phyloP scores from a whole-genome alignment of 495 filamentous ascomycete genomes.

The Neurospora tetraspora region DNA sequence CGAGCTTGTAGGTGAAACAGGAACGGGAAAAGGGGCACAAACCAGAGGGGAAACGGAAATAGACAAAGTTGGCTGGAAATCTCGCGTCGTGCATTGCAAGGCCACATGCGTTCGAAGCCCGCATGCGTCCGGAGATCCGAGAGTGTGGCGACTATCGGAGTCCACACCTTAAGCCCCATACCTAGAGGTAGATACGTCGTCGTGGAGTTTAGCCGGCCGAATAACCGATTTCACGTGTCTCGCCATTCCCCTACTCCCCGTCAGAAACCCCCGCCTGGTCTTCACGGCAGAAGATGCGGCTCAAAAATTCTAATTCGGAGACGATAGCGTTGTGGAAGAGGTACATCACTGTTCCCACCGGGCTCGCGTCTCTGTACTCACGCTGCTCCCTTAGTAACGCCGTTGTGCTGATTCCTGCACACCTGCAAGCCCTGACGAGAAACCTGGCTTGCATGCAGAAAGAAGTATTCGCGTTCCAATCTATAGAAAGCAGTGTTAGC shows the following conservation, averaged over 20 bases:
- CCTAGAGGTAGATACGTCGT: background rate
- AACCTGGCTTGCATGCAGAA: background rate
- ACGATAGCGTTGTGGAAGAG: background rate
- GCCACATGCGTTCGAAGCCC: background rate
- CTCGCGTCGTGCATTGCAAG: background rate
- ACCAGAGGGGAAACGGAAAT: background rate
- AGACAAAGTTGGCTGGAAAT: background rate
- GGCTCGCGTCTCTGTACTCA: background rate
- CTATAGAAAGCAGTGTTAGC: background rate
- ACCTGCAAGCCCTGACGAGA: background rate
- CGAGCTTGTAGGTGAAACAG: background rate
- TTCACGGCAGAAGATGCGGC: background rate
- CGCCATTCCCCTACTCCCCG: background rate
- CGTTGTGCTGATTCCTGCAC: background rate
- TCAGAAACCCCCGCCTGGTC: background rate
- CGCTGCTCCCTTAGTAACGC: background rate
- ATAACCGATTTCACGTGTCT: background rate
- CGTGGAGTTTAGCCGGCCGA: background rate
- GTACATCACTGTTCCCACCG: background rate
- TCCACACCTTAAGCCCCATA: background rate
- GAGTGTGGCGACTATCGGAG: background rate
- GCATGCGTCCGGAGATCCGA: background rate
- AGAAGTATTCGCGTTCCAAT: background rate
- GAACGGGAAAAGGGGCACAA: background rate
- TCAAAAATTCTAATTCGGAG: background rate